phyloP scores from a whole-genome alignment of 2,329 filamentous ascomycete genomes.

The Sporothrix luriei region DNA sequence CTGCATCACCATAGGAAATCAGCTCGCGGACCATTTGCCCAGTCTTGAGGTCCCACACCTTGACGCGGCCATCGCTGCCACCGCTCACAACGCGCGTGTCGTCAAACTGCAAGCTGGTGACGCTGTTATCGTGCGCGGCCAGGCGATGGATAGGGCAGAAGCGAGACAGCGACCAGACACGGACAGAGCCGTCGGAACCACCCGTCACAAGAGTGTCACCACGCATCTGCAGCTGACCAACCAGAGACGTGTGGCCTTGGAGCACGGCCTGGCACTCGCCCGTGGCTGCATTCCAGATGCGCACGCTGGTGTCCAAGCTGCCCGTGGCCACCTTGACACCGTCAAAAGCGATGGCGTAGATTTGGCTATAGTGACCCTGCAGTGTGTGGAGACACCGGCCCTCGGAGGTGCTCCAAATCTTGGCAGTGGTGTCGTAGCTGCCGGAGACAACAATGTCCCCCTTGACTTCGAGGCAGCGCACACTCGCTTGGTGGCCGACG shows the following conservation, averaged over 20 bases:
- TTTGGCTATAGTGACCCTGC: conserved; percentile 95
- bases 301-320: conserved; percentile 92
- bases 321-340: conserved; percentile 91
- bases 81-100: conserved; percentile 93
- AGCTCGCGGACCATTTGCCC: conserved; percentile 89
- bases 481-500: conserved; percentile 92
- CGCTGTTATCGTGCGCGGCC: conserved; percentile 96
- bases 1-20: conserved; percentile 86
- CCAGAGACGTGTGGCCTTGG: conserved; percentile 94
- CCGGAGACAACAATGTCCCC: conserved; percentile 97
- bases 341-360: conserved; percentile 98
- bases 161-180: conserved; percentile 91
- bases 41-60: conserved; percentile 95
- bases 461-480: conserved; percentile 92
- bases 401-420: conserved; percentile 97
- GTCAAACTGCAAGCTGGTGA: conserved; percentile 96
- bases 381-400: conserved; percentile 89
- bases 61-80: conserved; percentile 95
- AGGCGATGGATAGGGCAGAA: conserved; percentile 92
- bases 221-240: conserved; percentile 94
- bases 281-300: conserved; percentile 91
- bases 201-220: conserved; percentile 94
- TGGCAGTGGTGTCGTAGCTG: conserved; percentile 94
- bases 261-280: conserved; percentile 86
- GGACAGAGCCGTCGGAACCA: conserved; percentile 91